A percentile compares a stretch with the other conserved stretches of the same genome.
Evolutionary conservation across 78 protist genomes (phyloP).

Genomic region (Dictyostelium citrinum): DNA sequence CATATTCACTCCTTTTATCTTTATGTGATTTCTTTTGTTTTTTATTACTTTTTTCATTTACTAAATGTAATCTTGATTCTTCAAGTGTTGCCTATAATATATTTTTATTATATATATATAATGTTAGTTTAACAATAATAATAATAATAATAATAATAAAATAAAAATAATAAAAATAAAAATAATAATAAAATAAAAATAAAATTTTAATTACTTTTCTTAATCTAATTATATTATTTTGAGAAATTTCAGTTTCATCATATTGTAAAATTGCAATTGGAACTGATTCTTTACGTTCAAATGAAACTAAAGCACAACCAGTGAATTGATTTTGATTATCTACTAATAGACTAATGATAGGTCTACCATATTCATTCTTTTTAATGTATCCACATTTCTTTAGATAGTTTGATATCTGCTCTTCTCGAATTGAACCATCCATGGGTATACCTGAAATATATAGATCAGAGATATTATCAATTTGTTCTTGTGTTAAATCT

Average conservation of each 20-base stretch:
- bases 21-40: background rate
- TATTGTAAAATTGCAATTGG: conserved; percentile 53
- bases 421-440: background rate
- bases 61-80: background rate
- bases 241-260: conserved; percentile 62
- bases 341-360: background rate
- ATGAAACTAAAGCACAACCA: conserved; percentile 50
- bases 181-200: background rate
- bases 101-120: background rate
- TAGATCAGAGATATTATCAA: background rate
- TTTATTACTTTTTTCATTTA: background rate
- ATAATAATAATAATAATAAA: background rate
- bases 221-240: conserved; percentile 4
- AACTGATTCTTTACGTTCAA: conserved; percentile 61
- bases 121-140: background rate
- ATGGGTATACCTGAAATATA: conserved; percentile 13
- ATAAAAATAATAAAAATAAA: background rate
- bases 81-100: conserved; percentile 24
- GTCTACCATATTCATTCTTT: conserved; percentile 5
- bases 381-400: conserved; percentile 43
- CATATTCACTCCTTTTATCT: conserved; percentile 13
- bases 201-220: conserved; percentile 5
- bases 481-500: background rate
- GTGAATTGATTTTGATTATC: background rate
- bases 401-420: background rate